Percentiles rank a stretch among this genome's conserved stretches.
phyloP scores from a whole-genome alignment of 1,284 basidiomycete species.

The Wallemia ichthyophaga region DNA sequence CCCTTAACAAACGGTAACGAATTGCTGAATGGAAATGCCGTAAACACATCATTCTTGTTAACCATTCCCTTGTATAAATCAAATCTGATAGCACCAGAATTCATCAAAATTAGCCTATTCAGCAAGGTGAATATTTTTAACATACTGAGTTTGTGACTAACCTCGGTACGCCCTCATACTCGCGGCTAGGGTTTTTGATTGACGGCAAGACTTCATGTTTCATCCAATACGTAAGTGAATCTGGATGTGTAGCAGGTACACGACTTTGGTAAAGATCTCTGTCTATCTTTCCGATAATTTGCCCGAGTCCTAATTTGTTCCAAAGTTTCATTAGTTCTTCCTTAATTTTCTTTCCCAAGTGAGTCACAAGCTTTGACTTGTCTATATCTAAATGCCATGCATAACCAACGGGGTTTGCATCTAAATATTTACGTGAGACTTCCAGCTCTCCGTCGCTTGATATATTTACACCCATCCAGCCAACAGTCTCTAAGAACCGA shows the following conservation, averaged over 20 bases:
- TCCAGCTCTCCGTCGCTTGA: slow-evolving; percentile 11
- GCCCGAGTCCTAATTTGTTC: slow-evolving; percentile 14
- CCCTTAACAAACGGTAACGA: neutral
- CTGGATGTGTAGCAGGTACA: slow-evolving; percentile 30
- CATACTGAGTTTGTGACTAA: neutral
- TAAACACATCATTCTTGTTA: slow-evolving; percentile 14
- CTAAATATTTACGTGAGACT: slow-evolving; percentile 19
- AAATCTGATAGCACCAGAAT: slow-evolving; percentile 44
- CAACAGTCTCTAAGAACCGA: slow-evolving; percentile 61
- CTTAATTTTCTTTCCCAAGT: slow-evolving; percentile 25
- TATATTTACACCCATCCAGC: slow-evolving; percentile 15
- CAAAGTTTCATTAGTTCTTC: neutral
- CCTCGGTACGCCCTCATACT: slow-evolving; percentile 18
- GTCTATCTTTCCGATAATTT: slow-evolving; percentile 34
- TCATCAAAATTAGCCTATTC: slow-evolving; percentile 27
- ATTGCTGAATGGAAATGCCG: neutral
- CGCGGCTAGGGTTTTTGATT: slow-evolving; percentile 19
- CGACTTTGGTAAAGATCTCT: slow-evolving; percentile 34
- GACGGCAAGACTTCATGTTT: slow-evolving; percentile 18
- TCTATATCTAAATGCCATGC: slow-evolving; percentile 5
- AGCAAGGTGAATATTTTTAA: slow-evolving; percentile 12
- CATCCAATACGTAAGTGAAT: slow-evolving; percentile 19
- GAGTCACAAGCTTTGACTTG: slow-evolving; percentile 5
- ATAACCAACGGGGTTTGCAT: slow-evolving; percentile 18
- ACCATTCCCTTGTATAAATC: slow-evolving; percentile 20